Evolutionary conservation across 2,329 filamentous ascomycete genomes (phyloP).

Genomic region (Ophiostoma ulmi): DNA sequence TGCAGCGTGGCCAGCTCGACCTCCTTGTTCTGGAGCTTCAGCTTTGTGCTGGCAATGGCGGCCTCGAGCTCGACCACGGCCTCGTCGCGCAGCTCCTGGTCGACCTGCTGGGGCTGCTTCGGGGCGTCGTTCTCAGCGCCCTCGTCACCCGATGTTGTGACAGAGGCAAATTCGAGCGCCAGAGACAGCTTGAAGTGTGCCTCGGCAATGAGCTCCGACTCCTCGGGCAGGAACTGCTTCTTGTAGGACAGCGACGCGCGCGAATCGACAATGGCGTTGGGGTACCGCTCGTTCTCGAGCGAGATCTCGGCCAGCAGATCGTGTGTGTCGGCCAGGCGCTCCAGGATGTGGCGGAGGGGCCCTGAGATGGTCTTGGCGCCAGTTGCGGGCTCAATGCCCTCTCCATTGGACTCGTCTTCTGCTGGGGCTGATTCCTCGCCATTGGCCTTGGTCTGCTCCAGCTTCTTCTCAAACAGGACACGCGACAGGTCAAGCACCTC

Average conservation of each 20-base stretch:
- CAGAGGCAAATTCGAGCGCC: slow-evolving; percentile 86
- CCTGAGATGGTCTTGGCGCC: slow-evolving; percentile 31
- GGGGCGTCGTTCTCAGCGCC: slow-evolving; percentile 23
- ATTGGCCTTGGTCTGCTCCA: slow-evolving; percentile 36
- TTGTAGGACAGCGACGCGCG: slow-evolving; percentile 73
- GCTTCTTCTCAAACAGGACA: slow-evolving; percentile 55
- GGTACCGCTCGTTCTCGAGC: slow-evolving; percentile 92
- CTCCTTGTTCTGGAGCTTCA: slow-evolving; percentile 66
- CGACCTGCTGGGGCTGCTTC: slow-evolving; percentile 50
- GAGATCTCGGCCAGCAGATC: slow-evolving; percentile 93
- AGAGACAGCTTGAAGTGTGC: slow-evolving; percentile 95
- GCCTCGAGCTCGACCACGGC: slow-evolving; percentile 66
- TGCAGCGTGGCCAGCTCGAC: slow-evolving; percentile 58
- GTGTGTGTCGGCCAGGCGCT: slow-evolving; percentile 86
- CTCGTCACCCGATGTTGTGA: slow-evolving; percentile 49
- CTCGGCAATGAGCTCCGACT: slow-evolving; percentile 83
- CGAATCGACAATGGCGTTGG: slow-evolving; percentile 79
- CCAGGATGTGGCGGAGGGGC: slow-evolving; percentile 60
- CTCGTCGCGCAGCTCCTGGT: slow-evolving; percentile 66
- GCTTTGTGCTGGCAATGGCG: slow-evolving; percentile 66
- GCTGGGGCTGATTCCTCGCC: slow-evolving; percentile 34
- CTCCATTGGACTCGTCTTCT: slow-evolving; percentile 23
- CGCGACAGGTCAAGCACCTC: slow-evolving; percentile 78
- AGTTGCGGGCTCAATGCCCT: slow-evolving; percentile 34
- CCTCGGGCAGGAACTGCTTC: slow-evolving; percentile 68